Percentiles rank a stretch among this genome's conserved stretches.
Conservation (phyloP, 1,284 basidiomycete species). For the Earliella scabrosa region DNA sequence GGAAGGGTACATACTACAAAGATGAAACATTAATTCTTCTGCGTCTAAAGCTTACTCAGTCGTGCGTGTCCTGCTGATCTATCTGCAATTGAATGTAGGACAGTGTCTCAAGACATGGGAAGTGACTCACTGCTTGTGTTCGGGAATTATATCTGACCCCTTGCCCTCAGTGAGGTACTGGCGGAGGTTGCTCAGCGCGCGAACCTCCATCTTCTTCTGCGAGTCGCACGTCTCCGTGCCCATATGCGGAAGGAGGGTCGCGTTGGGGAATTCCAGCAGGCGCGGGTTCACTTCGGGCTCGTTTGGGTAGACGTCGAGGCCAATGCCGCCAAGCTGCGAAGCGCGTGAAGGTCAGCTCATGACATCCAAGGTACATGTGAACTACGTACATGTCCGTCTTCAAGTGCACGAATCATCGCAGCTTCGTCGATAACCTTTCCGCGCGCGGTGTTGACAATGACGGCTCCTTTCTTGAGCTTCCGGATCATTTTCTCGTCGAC, state of each 20-base stretch:
- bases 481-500: conserved; percentile 83
- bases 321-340: conserved; percentile 75
- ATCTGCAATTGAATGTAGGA: too few species aligned
- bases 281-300: conserved; percentile 87
- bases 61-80: too few species aligned
- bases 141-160: conserved; percentile 70
- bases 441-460: conserved; percentile 90
- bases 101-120: too few species aligned
- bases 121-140: conserved; percentile 43
- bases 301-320: conserved; percentile 89
- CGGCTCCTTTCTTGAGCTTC: conserved; percentile 78
- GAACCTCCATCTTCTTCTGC: conserved; percentile 83
- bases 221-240: conserved; percentile 86
- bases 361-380: background rate
- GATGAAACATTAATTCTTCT: too few species aligned
- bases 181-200: conserved; percentile 72
- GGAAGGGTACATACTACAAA: too few species aligned
- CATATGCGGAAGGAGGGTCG: conserved; percentile 89
- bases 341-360: background rate
- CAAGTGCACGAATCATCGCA: conserved; percentile 83
- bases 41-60: too few species aligned
- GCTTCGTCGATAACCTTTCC: conserved; percentile 91
- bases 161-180: conserved; percentile 68
- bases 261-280: conserved; percentile 79
- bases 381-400: conserved; percentile 80